Percentiles rank a stretch among this genome's conserved stretches.
Conservation (phyloP, 345 rosid genomes). For the Populus nigra region DNA sequence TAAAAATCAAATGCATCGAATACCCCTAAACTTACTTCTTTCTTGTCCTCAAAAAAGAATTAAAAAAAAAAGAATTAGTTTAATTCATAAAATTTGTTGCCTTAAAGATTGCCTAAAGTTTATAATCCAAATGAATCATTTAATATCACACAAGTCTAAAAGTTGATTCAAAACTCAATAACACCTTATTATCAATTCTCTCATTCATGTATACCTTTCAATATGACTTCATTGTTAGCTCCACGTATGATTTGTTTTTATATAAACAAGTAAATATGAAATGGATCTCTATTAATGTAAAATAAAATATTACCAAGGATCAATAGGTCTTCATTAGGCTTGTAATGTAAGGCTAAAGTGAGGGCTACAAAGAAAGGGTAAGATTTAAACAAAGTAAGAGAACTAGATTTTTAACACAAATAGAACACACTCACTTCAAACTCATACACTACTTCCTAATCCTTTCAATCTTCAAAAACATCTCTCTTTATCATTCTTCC, state of each 20-base stretch:
- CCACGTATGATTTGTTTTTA: too few species aligned
- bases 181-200: too few species aligned
- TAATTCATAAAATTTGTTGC: too few species aligned
- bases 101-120: not conserved
- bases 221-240: not conserved
- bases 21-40: not conserved
- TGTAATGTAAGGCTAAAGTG: not conserved
- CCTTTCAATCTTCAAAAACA: not conserved
- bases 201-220: not conserved
- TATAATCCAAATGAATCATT: not conserved
- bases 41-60: not conserved
- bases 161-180: not conserved
- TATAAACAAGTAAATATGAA: too few species aligned
- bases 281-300: not conserved
- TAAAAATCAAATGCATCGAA: too few species aligned
- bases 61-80: too few species aligned
- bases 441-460: not conserved
- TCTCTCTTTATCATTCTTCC: too few species aligned
- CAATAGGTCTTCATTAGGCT: fast-evolving
- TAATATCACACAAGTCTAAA: not conserved
- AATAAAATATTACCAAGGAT: not conserved
- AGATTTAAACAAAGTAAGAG: not conserved
- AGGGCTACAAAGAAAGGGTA: not conserved
- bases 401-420: not conserved
- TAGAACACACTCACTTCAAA: not conserved